Conservation (phyloP, 148 eudicot species). For the Camellia japonica region DNA sequence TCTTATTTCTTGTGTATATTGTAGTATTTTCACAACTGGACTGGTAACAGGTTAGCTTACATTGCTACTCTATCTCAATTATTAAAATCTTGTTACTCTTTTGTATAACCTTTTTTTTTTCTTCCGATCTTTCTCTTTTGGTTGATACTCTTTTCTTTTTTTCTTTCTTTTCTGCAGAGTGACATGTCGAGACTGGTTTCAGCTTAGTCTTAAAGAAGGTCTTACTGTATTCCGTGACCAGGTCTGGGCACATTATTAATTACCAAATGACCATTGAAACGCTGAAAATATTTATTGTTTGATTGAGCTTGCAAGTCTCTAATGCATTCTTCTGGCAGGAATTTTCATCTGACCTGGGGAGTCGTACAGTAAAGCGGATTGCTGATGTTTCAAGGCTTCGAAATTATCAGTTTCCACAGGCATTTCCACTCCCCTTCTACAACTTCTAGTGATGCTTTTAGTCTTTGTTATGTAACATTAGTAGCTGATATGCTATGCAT, state of each 20-base stretch:
- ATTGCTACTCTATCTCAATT: background rate
- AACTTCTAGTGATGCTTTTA: background rate
- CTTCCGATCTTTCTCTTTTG: background rate
- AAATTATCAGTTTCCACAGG: conserved; percentile 90
- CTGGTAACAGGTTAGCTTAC: conserved; percentile 84
- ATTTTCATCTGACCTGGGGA: conserved; percentile 98
- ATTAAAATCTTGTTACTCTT: background rate
- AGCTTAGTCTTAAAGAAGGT: conserved; percentile 98
- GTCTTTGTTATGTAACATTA: background rate
- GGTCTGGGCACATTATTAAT: conserved; percentile 33
- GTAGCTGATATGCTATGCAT: background rate
- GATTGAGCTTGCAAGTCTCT: background rate
- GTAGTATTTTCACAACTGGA: conserved; percentile 99
- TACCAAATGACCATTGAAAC: conserved; percentile 10
- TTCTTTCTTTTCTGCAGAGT: conserved; percentile 52
- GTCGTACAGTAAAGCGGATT: conserved; percentile 93
- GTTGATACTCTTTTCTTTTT: background rate
- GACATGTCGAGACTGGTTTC: conserved; percentile 99
- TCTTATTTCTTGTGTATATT: conserved; percentile 28
- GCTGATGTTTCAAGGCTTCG: conserved; percentile 96
- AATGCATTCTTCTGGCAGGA: conserved; percentile 46
- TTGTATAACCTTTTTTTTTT: background rate
- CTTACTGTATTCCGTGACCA: conserved; percentile 99
- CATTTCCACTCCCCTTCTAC: conserved; percentile 15
- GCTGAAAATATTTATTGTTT: background rate